Evolutionary conservation across 768 basidiomycete genomes (phyloP), one percentile per base, ranked within the genome.

Genomic region (Leccinum variicolor): DNA sequence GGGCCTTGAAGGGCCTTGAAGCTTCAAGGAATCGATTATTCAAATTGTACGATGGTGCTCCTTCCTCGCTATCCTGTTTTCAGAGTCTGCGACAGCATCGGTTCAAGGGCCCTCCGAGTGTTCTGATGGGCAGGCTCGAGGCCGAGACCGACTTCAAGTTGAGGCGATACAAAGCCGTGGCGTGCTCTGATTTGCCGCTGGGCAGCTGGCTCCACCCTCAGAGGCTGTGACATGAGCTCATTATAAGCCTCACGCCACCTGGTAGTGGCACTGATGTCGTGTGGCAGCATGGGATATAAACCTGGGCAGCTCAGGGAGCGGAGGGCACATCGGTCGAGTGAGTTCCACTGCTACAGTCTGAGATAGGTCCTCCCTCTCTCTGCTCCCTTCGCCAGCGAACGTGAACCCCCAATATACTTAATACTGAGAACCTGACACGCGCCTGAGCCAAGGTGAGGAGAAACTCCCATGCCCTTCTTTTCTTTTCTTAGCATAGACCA

Each of bases 211-310:
- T 23, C 13, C 56, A 61, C 58, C 54, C 54, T 43, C 25, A 11
- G 59, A 61, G 66, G 66, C 66, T 66, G 66, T 67, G 66, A 43
- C 28, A 43, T 50, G 48, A 39, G 50, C 34, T 63, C 52, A 59
- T 59, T 45, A 45, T 6, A 7, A 57, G 17, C 36, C 36, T 39
- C 33, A 57, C 13, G 62, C 66, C 66, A 64, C 66, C 67, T 67
- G 66, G 57, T 50, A 66, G 59, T 68, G 66, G 66, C 66, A 50
- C 63, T 63, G 64, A 66, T 54, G 23, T 50, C 61, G 61, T 67
- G 66, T 59, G 66, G 66, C 66, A 68, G 58, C 14, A 23, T 50
- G 41, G 64, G 57, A 67, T 69, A 67, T 57, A 67, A 61, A 43
- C 55, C 52, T 43, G 33, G 45, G 19, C 49, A 10, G 45, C 41